phyloP scores from a whole-genome alignment of 495 filamentous ascomycete genomes.

The Talaromyces borbonicus region DNA sequence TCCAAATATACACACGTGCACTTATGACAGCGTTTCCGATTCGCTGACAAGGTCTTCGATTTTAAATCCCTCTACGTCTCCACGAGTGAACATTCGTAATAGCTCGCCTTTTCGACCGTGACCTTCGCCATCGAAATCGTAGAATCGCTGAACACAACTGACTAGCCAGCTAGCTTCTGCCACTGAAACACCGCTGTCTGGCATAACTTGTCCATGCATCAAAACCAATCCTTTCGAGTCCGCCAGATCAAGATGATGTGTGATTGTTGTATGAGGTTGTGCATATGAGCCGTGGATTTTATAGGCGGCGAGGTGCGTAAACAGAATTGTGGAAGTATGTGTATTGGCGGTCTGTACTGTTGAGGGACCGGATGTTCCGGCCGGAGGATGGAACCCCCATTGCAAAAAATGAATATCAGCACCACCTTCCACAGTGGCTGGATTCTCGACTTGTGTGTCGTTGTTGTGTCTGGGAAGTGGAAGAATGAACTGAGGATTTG shows the following conservation, averaged over 20 bases:
- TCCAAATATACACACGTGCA: neutral
- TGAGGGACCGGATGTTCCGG: constrained; percentile 53
- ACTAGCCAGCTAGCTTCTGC: constrained; percentile 79
- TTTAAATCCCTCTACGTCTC: constrained; percentile 61
- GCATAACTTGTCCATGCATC: constrained; percentile 70
- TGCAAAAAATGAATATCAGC: constrained; percentile 43
- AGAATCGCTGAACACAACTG: constrained; percentile 94
- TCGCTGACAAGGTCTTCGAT: constrained; percentile 79
- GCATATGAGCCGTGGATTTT: constrained; percentile 84
- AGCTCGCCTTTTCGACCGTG: constrained; percentile 47
- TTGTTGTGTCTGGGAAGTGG: constrained; percentile 60
- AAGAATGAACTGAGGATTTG: constrained; percentile 80
- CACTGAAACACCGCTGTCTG: constrained; percentile 64
- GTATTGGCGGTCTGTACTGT: constrained; percentile 27
- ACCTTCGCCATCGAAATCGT: constrained; percentile 52
- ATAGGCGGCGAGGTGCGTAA: constrained; percentile 86
- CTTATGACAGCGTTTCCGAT: constrained; percentile 55
- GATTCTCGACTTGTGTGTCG: neutral
- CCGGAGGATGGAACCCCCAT: constrained; percentile 74
- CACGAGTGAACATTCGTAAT: constrained; percentile 70
- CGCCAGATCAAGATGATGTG: constrained; percentile 75
- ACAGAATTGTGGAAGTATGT: constrained; percentile 71
- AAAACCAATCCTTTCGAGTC: constrained; percentile 67
- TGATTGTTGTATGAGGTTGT: constrained; percentile 84
- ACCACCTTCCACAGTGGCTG: constrained; percentile 4